A percentile compares a stretch with the other conserved stretches of the same genome.
These are phyloP conservation scores for Mycena rebaudengoi DNA, from an alignment of 768 basidiomycete genomes.

Conservation along the genomic window DNA sequence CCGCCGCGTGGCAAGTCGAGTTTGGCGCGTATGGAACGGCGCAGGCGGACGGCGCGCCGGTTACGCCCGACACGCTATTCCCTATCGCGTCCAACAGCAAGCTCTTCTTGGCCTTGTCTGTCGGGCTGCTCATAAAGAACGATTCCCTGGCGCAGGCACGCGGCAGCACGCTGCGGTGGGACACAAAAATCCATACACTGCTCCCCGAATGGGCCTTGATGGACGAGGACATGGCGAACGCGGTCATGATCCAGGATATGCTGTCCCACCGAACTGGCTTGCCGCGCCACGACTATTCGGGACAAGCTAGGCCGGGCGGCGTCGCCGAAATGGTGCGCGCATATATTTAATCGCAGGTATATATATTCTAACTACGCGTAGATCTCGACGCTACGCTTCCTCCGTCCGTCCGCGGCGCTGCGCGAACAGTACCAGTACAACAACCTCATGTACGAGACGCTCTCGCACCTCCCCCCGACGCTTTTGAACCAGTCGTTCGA, in stretches of 20 bases:
- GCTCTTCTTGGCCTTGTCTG: conserved; percentile 46
- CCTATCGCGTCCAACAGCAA: conserved; percentile 55
- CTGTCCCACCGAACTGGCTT: conserved; percentile 52
- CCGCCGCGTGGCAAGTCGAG: conserved; percentile 46
- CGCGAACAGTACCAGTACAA: conserved; percentile 27
- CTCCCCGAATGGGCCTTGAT: conserved; percentile 48
- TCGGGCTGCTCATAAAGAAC: conserved; percentile 50
- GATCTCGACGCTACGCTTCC: conserved; percentile 10
- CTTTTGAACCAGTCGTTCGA: conserved; percentile 17
- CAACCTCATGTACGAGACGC: conserved; percentile 28
- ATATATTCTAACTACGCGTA: not conserved
- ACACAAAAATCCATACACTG: conserved; percentile 43
- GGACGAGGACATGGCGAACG: conserved; percentile 42
- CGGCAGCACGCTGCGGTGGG: conserved; percentile 44
- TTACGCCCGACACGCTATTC: conserved; percentile 52
- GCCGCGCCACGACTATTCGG: conserved; percentile 51
- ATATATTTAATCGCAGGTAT: no score
- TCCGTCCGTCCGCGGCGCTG: conserved; percentile 10
- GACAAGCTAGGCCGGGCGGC: conserved; percentile 36
- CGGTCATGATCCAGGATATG: conserved; percentile 49
- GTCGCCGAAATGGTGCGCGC: conserved; percentile 46
- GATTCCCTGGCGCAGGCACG: conserved; percentile 39
- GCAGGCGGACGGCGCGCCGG: conserved; percentile 38
- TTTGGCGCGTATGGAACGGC: conserved; percentile 49
- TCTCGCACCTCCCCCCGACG: conserved; percentile 40